Percentiles rank a stretch among this genome's conserved stretches.
phyloP scores from a whole-genome alignment of 768 basidiomycete genomes.

The Trametes sanguinea region DNA sequence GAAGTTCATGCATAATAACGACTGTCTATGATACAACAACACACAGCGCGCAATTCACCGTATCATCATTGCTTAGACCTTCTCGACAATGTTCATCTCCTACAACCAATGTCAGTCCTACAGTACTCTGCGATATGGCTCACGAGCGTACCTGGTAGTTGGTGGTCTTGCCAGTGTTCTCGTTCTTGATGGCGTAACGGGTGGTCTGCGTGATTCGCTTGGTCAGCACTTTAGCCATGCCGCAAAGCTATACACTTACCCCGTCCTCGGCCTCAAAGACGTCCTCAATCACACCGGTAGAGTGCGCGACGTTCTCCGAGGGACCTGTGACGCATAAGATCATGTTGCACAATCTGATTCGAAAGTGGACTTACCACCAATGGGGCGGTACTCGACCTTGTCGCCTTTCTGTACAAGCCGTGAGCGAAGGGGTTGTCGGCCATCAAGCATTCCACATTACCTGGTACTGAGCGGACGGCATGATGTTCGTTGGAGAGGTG shows the following conservation, averaged over 20 bases:
- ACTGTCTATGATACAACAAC: neutral
- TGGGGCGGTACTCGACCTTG: slow-evolving; percentile 46
- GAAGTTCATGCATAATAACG: no score
- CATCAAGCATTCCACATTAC: neutral
- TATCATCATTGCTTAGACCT: slow-evolving; percentile 6
- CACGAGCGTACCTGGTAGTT: slow-evolving; percentile 36
- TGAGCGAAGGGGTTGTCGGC: neutral
- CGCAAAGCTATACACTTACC: slow-evolving; percentile 29
- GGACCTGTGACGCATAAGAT: slow-evolving; percentile 14
- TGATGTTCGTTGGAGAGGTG: neutral
- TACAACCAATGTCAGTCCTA: slow-evolving; percentile 7
- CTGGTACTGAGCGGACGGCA: slow-evolving; percentile 3
- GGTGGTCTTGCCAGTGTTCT: slow-evolving; percentile 45
- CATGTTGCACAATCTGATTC: no score
- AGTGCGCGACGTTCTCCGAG: slow-evolving; percentile 42
- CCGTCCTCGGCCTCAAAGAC: slow-evolving; percentile 35
- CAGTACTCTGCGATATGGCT: neutral
- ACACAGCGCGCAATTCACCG: neutral
- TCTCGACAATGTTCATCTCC: slow-evolving; percentile 43
- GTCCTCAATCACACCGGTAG: slow-evolving; percentile 38
- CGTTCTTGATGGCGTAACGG: slow-evolving; percentile 44
- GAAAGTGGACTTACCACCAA: slow-evolving; percentile 35
- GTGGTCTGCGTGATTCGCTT: slow-evolving; percentile 27
- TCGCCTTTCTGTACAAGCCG: slow-evolving; percentile 36
- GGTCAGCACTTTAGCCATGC: no score